phyloP scores from a whole-genome alignment of 148 eudicot species.

The Cornus suecica region DNA sequence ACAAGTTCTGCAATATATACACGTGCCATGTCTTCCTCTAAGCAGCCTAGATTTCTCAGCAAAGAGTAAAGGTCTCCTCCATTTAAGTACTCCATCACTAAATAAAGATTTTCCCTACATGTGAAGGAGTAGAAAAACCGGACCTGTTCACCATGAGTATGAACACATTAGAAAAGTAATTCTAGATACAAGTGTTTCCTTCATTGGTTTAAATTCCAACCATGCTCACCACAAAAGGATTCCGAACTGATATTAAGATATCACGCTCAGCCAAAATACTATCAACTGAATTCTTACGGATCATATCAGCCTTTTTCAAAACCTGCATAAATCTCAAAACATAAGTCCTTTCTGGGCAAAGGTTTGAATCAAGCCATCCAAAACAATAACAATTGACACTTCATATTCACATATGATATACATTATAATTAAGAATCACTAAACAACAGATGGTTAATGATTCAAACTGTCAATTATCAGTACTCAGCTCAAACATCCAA shows the following conservation, averaged over 20 bases:
- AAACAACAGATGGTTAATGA: background rate
- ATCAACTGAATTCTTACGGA: constrained; percentile 94
- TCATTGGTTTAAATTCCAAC: background rate
- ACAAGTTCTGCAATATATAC: constrained; percentile 97
- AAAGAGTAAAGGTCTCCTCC: constrained; percentile 98
- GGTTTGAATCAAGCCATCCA: constrained; percentile 1
- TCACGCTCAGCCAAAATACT: constrained; percentile 98
- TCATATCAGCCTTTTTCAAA: constrained; percentile 95
- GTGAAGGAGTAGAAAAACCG: constrained; percentile 99
- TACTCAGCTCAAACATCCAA: background rate
- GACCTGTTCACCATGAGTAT: constrained; percentile 62
- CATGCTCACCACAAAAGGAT: constrained; percentile 93
- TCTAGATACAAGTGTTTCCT: constrained; percentile 12
- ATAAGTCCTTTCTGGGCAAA: constrained; percentile 5
- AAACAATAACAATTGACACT: background rate
- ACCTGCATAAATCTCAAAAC: constrained; percentile 52
- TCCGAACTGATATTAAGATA: constrained; percentile 83
- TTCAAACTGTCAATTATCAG: background rate
- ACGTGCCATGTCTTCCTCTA: constrained; percentile 98
- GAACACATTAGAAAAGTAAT: constrained; percentile 26
- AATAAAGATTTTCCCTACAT: constrained; percentile 92
- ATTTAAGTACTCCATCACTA: constrained; percentile 98
- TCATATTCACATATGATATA: background rate
- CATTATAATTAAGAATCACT: background rate
- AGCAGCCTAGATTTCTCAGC: constrained; percentile 85